Evolutionary conservation across 768 basidiomycete genomes (phyloP).

Genomic region (Lentinula aciculospora): DNA sequence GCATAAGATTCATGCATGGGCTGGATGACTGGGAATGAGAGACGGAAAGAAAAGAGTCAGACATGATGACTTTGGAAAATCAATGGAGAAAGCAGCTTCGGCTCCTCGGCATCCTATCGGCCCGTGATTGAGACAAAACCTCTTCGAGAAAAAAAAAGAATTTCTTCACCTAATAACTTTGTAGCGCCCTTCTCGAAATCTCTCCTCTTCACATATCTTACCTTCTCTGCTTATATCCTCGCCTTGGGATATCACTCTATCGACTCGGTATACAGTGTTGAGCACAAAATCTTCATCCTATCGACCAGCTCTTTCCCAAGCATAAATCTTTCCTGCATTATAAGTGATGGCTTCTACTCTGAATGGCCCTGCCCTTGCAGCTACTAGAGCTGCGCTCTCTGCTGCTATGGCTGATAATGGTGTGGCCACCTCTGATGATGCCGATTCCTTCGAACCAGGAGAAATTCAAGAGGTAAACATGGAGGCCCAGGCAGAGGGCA

Average conservation of each 20-base stretch:
- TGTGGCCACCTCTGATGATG: slow-evolving; percentile 17
- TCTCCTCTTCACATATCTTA: neutral
- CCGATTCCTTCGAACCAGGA: slow-evolving; percentile 58
- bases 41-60: slow-evolving; percentile 2
- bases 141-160: neutral
- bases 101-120: neutral
- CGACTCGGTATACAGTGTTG: neutral
- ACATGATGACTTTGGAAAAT: slow-evolving; percentile 29
- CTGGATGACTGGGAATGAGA: slow-evolving; percentile 9
- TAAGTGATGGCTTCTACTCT: slow-evolving; percentile 44
- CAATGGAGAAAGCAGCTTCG: neutral
- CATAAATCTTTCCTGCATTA: neutral
- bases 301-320: neutral
- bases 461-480: slow-evolving; percentile 87
- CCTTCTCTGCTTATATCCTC: neutral
- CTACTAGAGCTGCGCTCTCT: slow-evolving; percentile 72
- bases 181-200: neutral
- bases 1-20: slow-evolving; percentile 67
- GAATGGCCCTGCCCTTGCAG: slow-evolving; percentile 63
- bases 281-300: neutral
- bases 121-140: neutral
- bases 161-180: slow-evolving; percentile 1
- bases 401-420: slow-evolving; percentile 62
- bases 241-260: neutral
- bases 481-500: slow-evolving; percentile 75